These are phyloP conservation scores for Heliocybe sulcata DNA, from an alignment of 1,284 basidiomycete genomes.

Conservation along the genomic window DNA sequence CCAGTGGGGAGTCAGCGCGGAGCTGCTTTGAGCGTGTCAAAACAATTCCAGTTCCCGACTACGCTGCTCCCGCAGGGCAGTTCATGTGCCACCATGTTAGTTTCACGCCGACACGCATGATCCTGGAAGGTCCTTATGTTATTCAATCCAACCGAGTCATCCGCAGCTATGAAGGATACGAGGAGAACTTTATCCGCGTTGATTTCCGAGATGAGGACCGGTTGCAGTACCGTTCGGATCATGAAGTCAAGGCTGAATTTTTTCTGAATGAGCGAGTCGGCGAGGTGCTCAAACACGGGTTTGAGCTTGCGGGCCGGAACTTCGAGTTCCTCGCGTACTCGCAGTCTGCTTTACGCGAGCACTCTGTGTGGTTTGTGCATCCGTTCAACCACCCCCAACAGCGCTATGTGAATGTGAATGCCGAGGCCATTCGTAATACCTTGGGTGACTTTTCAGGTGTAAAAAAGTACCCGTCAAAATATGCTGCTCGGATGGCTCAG, in stretches of 20 bases:
- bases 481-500: slow-evolving; percentile 75
- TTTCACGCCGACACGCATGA: slow-evolving; percentile 61
- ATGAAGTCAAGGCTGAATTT: slow-evolving; percentile 25
- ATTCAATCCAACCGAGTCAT: slow-evolving; percentile 63
- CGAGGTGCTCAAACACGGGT: slow-evolving; percentile 53
- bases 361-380: slow-evolving; percentile 70
- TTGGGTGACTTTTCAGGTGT: slow-evolving; percentile 61
- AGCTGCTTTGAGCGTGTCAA: slow-evolving; percentile 40
- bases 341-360: slow-evolving; percentile 59
- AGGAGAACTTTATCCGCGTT: slow-evolving; percentile 67
- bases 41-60: background rate
- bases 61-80: slow-evolving; percentile 22
- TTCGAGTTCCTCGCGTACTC: slow-evolving; percentile 78
- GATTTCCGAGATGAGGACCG: slow-evolving; percentile 75
- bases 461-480: slow-evolving; percentile 61
- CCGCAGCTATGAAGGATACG: slow-evolving; percentile 46
- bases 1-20: slow-evolving; percentile 33
- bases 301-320: slow-evolving; percentile 58
- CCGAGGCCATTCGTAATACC: slow-evolving; percentile 46
- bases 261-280: slow-evolving; percentile 62
- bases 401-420: slow-evolving; percentile 39
- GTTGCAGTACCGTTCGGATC: slow-evolving; percentile 58
- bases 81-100: slow-evolving; percentile 59
- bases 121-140: slow-evolving; percentile 66
- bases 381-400: slow-evolving; percentile 42